Conservation (phyloP, 768 basidiomycete genomes). For the Suillus occidentalis region DNA sequence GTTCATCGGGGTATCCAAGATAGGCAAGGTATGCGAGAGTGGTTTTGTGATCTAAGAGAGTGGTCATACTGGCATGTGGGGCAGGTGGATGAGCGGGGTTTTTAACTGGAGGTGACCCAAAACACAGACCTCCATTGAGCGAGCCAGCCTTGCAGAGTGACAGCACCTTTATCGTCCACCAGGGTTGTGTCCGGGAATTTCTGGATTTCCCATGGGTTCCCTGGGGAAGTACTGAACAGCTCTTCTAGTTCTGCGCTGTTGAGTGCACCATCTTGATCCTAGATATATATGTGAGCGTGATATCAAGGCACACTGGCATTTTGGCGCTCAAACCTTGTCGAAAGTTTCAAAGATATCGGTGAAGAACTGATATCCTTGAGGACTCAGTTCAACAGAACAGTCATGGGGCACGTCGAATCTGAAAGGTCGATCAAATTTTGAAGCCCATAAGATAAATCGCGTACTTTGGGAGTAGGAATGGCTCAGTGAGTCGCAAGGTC, state of each 20-base stretch:
- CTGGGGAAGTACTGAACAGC: conserved; percentile 91
- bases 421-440: conserved; percentile 15
- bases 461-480: conserved; percentile 86
- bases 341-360: conserved; percentile 95
- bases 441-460: conserved; percentile 28
- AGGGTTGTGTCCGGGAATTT: conserved; percentile 91
- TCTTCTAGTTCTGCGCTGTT: conserved; percentile 81
- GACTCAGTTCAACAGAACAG: conserved; percentile 93
- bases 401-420: conserved; percentile 94
- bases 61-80: conserved; percentile 77
- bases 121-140: conserved; percentile 90
- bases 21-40: conserved; percentile 95
- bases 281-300: conserved; percentile 10
- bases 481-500: conserved; percentile 89
- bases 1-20: conserved; percentile 82
- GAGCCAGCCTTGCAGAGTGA: conserved; percentile 97
- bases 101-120: background rate
- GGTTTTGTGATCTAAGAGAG: conserved; percentile 88
- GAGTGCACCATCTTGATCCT: conserved; percentile 96
- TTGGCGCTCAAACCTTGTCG: conserved; percentile 64
- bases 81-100: background rate
- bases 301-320: background rate
- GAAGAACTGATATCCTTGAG: conserved; percentile 94
- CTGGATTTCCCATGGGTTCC: conserved; percentile 93
- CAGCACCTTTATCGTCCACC: conserved; percentile 81